Evolutionary conservation across 208 protist species (phyloP), one percentile per base, ranked within the genome.

Genomic region (Blastocrithidia nonstop): DNA sequence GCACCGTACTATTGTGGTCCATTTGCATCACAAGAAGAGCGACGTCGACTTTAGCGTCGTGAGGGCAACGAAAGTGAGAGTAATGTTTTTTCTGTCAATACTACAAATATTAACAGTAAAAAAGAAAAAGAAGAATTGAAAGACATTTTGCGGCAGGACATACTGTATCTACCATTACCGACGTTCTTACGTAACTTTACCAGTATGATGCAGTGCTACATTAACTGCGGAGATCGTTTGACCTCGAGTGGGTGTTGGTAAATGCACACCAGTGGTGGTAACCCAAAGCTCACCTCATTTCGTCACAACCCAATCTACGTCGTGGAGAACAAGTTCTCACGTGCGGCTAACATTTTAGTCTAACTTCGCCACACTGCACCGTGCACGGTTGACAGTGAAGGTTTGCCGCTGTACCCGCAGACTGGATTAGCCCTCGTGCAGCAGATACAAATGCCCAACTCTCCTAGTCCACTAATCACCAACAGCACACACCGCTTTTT

Each of bases 251-350:
- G 77, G 6, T 44, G 45, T 45, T 92, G 82, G 82, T 63, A 71
- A 37, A 28, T 44, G 21, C 54, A 67, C 42, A 86, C 74, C 1
- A 45, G 45, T 20, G 82, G 82, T 15, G 82, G 82, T 36, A 86
- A 79, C 49, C 66, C 82, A 29, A 83, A 73, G 57, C 77, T 72
- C 45, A 86, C 82, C 2, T 70, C 49, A 42, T 92, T 88, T 63
- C 77, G 82, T 28, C 83, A 78, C 57, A 92, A 92, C 56, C 77
- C 83, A 1, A 87, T 92, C 49, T 92, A 68, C 56, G 21, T 86
- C 11, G 50, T 92, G 33, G 74, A 92, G 57, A 92, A 92, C 59
- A 85, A 70, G 48, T 57, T 71, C 49, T 71, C 66, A 3, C 70
- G 78, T 5, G 47, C 77, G 3, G 68, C 65, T 9, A 67, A 56